Evolutionary conservation across 495 filamentous ascomycete genomes (phyloP), one percentile per base, ranked within the genome.

Genomic region (Penicillium cataractarum): DNA sequence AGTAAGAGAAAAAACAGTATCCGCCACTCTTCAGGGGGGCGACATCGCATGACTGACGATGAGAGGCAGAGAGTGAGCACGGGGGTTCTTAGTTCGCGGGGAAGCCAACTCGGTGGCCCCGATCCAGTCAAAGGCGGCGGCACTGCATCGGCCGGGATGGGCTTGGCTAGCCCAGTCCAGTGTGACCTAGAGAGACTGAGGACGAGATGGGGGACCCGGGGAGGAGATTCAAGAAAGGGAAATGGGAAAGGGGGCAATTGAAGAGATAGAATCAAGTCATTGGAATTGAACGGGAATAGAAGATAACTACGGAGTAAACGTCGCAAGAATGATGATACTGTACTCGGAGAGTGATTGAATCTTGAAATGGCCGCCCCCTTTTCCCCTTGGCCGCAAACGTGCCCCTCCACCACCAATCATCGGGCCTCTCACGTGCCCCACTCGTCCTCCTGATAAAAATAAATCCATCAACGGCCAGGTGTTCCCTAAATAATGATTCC

Each of bases 381-480:
- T 71, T 74, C 68, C 67, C 71, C 27, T 35, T 68, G 52, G 57
- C 71, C 67, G 71, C 69, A 74, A 74, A 70, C 71, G 70, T 72
- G 64, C 60, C 59, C 53, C 55, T 63, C 63, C 54, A 19, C 31
- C 57, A 35, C 66, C 62, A 70, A 72, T 74, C 66, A 71, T 32
- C 27, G 54, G 42, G 54, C 60, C 57, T 54, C 59, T 69, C 71
- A 71, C 71, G 70, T 74, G 68, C 66, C 65, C 69, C 66, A 65
- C 66, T 59, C 22, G 37, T 42, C 60, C 50, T 32, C 64, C 69
- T 24, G 60, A 67, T 65, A 64, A 70, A 74, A 74, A 74, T 74
- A 74, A 71, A 65, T 61, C 69, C 63, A 68, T 69, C 70, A 73
- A 68, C 66, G 60, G 70, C 71, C 71, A 74, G 74, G 64, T 75